Base-by-base conservation (phyloP, 2,329 filamentous ascomycete species). In the Fusarium denticulatum region DNA sequence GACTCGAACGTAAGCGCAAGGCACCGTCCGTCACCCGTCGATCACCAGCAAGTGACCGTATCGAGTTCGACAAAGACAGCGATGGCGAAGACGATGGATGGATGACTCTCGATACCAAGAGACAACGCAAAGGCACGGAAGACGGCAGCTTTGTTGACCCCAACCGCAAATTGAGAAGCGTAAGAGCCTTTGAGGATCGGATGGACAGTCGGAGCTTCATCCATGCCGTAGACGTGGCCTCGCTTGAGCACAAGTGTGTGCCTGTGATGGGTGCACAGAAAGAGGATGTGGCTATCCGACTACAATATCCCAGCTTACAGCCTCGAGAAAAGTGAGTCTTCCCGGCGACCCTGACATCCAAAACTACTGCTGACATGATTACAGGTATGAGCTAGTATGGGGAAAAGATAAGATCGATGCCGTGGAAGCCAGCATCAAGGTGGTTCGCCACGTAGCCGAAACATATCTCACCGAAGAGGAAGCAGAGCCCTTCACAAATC, bases 271-370 rank as follows among this genome's bases (percentile, higher is more conserved):
- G 85, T 43, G 83, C 86, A 6, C 82, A 83, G 53, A 82, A 85
- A 53, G 85, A 90, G 66, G 87, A 90, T 65, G 86, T 91, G 12
- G 84, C 82, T 16, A 89, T 97, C 67, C 86, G 91, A 79, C 84
- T 98, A 75, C 93, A 96, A 81, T 98, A 98, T 82, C 96, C 96
- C 15, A 95, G 94, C 81, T 85, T 87, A 70, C 88, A 90, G 63
- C 87, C 87, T 56, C 88, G 88, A 60, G 94, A 96, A 82, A 90
- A 87, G 90, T 93, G 85, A 77, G 83, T 64, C 49, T 36, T 24
- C 34, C 50, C 53, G 47, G 6, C 22, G 15, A 28, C 39, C 42
- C 45, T n/a, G 36, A 45, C 24, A 32, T 24, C 15, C 55, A 42
- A 50, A 39, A 53, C 39, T 15, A 46, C 28, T 61, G 64, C 71